Conservation (phyloP, 768 basidiomycete genomes). For the Boletus pseudo-olivaceus region DNA sequence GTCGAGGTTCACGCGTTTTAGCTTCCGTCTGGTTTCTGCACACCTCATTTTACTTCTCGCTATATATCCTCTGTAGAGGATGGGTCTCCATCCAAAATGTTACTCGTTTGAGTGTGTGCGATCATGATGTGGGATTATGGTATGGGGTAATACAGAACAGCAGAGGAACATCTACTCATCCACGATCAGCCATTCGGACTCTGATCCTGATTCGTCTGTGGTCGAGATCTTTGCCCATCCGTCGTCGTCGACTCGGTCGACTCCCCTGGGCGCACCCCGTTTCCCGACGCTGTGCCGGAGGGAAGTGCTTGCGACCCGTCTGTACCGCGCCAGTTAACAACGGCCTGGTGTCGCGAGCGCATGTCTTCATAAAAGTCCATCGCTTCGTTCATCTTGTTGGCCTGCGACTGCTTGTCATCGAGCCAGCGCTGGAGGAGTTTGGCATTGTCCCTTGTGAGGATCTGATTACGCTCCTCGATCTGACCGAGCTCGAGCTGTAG, state of each 20-base stretch:
- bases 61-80: slow-evolving; percentile 33
- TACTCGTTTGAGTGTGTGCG: slow-evolving; percentile 16
- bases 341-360: slow-evolving; percentile 67
- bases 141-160: slow-evolving; percentile 16
- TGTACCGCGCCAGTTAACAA: slow-evolving; percentile 53
- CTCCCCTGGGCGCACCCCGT: slow-evolving; percentile 43
- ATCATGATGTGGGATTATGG: slow-evolving; percentile 20
- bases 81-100: slow-evolving; percentile 28
- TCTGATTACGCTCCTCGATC: slow-evolving; percentile 82
- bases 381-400: slow-evolving; percentile 92
- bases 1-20: slow-evolving; percentile 24
- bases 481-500: slow-evolving; percentile 88
- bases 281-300: slow-evolving; percentile 39
- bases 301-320: slow-evolving; percentile 33
- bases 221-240: slow-evolving; percentile 73
- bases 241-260: slow-evolving; percentile 38
- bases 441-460: slow-evolving; percentile 89
- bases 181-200: slow-evolving; percentile 89
- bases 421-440: slow-evolving; percentile 95
- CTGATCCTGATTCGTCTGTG: slow-evolving; percentile 69
- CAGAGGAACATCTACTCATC: slow-evolving; percentile 35
- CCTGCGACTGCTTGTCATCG: slow-evolving; percentile 90
- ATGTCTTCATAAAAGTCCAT: slow-evolving; percentile 88
- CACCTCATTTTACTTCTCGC: slow-evolving; percentile 17
- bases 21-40: slow-evolving; percentile 13